A percentile compares a stretch with the other conserved stretches of the same genome.
Conservation (phyloP, 1,284 basidiomycete species). For the Sphagnurus paluster region DNA sequence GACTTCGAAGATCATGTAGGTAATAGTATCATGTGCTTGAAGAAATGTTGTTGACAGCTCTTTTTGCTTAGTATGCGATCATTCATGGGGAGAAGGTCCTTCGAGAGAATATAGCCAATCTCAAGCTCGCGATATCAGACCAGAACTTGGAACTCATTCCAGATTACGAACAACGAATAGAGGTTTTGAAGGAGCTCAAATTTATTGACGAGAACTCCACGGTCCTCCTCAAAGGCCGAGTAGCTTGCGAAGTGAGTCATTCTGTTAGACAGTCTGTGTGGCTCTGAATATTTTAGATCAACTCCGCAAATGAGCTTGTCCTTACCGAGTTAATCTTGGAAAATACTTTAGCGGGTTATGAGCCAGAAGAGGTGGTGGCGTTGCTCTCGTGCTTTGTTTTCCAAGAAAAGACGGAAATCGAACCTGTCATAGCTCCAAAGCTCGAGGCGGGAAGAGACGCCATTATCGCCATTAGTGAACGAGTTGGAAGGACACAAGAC, state of each 20-base stretch:
- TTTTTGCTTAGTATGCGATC: constrained; percentile 59
- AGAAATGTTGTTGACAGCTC: neutral
- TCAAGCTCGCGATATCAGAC: constrained; percentile 87
- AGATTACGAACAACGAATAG: constrained; percentile 94
- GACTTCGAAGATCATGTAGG: constrained; percentile 72
- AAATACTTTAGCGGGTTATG: constrained; percentile 87
- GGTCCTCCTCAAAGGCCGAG: constrained; percentile 93
- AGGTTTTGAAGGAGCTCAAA: constrained; percentile 87
- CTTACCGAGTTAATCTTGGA: constrained; percentile 97
- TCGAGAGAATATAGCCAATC: constrained; percentile 67
- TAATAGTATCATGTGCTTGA: constrained; percentile 17
- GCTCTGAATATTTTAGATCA: constrained; percentile 65
- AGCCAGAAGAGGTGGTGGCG: constrained; percentile 97
- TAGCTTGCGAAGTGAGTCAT: constrained; percentile 86
- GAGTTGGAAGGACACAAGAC: constrained; percentile 80
- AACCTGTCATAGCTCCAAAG: constrained; percentile 78
- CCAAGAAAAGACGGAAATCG: constrained; percentile 93
- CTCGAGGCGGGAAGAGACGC: constrained; percentile 79
- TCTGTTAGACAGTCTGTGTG: constrained; percentile 9
- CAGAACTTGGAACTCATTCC: constrained; percentile 97
- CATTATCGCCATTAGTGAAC: constrained; percentile 82
- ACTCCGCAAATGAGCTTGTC: constrained; percentile 94
- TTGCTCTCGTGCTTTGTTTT: constrained; percentile 96
- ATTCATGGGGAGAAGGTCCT: constrained; percentile 79
- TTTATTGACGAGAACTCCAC: constrained; percentile 95